phyloP scores from a whole-genome alignment of 2,329 filamentous ascomycete species.

The Aureobasidium leucospermi region DNA sequence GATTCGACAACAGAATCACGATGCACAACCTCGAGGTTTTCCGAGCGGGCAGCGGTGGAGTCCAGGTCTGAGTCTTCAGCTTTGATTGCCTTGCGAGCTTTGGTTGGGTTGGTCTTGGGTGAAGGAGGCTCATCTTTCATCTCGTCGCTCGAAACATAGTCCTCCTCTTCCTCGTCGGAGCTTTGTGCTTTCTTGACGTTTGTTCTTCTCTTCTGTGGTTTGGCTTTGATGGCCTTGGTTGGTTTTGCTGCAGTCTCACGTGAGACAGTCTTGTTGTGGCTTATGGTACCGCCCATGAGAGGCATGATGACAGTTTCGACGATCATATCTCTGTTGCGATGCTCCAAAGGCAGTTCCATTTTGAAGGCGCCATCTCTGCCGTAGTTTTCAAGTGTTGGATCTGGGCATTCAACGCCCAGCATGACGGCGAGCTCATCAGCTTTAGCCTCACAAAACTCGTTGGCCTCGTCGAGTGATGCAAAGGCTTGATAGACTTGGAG shows the following conservation, averaged over 20 bases:
- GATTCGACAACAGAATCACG: neutral
- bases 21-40: neutral
- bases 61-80: neutral
- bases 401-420: neutral
- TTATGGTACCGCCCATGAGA: neutral
- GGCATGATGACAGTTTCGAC: constrained; percentile 2
- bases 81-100: neutral
- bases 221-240: neutral
- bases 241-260: neutral
- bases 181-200: neutral
- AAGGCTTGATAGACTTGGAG: constrained; percentile 8
- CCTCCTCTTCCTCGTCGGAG: neutral
- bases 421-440: neutral
- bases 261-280: neutral
- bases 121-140: neutral
- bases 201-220: neutral
- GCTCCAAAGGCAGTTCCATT: neutral
- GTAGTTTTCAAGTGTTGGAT: neutral
- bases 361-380: neutral
- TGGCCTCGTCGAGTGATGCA: constrained; percentile 6
- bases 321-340: neutral
- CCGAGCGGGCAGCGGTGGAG: neutral
- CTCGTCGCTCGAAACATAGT: neutral
- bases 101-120: neutral
- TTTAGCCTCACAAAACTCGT: neutral